These are phyloP conservation scores for Salix brachista DNA, from an alignment of 345 rosid genomes.

Conservation along the genomic window DNA sequence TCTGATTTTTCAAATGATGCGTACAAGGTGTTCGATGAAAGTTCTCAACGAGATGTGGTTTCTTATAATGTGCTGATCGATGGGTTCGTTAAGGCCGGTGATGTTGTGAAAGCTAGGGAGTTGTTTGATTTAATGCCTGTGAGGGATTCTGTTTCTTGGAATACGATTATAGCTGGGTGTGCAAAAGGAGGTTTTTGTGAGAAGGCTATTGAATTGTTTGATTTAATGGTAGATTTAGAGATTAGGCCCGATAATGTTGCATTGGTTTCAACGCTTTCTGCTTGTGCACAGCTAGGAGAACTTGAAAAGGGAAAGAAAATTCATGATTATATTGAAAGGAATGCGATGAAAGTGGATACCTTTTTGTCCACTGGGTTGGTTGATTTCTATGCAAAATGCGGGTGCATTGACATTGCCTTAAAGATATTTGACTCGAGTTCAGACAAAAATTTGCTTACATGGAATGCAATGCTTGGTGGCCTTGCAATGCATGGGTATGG, in stretches of 20 bases:
- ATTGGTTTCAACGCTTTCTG: conserved; percentile 72
- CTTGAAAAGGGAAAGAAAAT: conserved; percentile 49
- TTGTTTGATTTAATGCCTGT: conserved; percentile 55
- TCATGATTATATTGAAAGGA: conserved; percentile 36
- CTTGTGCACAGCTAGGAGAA: conserved; percentile 65
- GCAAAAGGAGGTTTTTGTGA: conserved; percentile 35
- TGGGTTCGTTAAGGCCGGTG: conserved; percentile 51
- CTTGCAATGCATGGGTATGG: conserved; percentile 68
- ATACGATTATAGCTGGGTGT: conserved; percentile 60
- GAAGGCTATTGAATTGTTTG: conserved; percentile 49
- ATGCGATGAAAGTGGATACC: conserved; percentile 38
- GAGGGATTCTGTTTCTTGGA: conserved; percentile 67
- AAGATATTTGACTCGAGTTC: conserved; percentile 41
- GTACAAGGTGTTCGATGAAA: conserved; percentile 44
- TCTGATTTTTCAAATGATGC: conserved; percentile 27
- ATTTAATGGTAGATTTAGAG: conserved; percentile 39
- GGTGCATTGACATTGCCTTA: conserved; percentile 44
- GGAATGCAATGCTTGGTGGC: conserved; percentile 74
- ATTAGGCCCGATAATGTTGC: conserved; percentile 50
- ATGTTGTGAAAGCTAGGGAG: conserved; percentile 39
- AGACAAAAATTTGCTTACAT: conserved; percentile 46
- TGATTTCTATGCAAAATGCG: conserved; percentile 65
- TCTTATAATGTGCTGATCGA: conserved; percentile 59
- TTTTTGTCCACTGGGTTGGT: conserved; percentile 66
- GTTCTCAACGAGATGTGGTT: conserved; percentile 48